Evolutionary conservation across 192 early-diverging fungal genomes (phyloP).

Genomic region (Cladochytrium replicatum): DNA sequence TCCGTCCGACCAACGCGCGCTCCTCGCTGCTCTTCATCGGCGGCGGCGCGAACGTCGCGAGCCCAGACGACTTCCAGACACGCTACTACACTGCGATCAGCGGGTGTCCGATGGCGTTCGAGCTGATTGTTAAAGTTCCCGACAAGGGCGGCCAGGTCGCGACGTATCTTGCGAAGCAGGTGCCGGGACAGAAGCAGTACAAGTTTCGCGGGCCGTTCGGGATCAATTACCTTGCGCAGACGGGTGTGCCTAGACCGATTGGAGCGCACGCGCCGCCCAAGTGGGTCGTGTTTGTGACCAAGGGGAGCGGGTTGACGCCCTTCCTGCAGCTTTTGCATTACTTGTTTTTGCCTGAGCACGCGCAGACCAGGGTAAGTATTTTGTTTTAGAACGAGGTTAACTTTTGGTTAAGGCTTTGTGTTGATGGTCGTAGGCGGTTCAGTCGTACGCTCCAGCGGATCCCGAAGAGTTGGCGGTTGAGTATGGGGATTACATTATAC

Average conservation of each 20-base stretch:
- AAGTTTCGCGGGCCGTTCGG: slow-evolving; percentile 19
- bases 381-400: too few relatives aligned
- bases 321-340: slow-evolving; percentile 20
- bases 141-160: slow-evolving; percentile 10
- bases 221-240: not conserved
- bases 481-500: too few relatives aligned
- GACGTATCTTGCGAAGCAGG: slow-evolving; percentile 7
- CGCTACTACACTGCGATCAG: slow-evolving; percentile 26
- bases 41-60: slow-evolving; percentile 8
- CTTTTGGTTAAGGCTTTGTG: too few relatives aligned
- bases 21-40: too few relatives aligned
- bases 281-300: slow-evolving; percentile 34
- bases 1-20: too few relatives aligned
- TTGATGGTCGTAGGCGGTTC: too few relatives aligned
- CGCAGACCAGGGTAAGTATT: too few relatives aligned
- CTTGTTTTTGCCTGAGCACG: slow-evolving; percentile 32
- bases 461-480: too few relatives aligned
- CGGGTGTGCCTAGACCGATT: too few relatives aligned
- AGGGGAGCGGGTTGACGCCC: slow-evolving; percentile 25
- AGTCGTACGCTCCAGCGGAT: too few relatives aligned
- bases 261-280: too few relatives aligned
- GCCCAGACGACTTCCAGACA: slow-evolving; percentile 3
- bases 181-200: slow-evolving; percentile 15
- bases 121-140: slow-evolving; percentile 19
- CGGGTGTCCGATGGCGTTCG: slow-evolving; percentile 16